These are phyloP conservation scores for Leccinum variabile DNA, from an alignment of 1,284 basidiomycete genomes.

Conservation along the genomic window DNA sequence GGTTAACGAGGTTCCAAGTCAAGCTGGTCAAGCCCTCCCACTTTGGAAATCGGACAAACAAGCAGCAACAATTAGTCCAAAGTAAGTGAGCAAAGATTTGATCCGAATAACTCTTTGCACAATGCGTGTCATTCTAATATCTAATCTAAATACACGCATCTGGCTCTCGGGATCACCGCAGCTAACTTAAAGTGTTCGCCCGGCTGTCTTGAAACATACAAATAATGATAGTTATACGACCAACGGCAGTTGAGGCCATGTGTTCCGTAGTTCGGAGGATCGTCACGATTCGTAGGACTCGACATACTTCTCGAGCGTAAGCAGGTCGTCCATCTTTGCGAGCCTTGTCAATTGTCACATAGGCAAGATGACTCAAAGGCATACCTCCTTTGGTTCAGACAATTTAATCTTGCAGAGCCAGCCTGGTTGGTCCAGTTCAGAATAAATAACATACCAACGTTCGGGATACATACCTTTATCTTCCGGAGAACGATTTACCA, in stretches of 20 bases:
- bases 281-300: constrained; percentile 57
- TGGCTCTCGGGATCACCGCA: constrained; percentile 7
- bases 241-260: constrained; percentile 38
- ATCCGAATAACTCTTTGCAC: neutral
- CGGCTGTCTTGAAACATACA: constrained; percentile 1
- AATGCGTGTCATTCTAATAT: neutral
- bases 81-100: neutral
- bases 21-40: constrained; percentile 2
- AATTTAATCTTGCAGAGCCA: constrained; percentile 96
- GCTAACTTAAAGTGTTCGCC: neutral
- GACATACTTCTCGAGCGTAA: constrained; percentile 81
- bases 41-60: constrained; percentile 22
- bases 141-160: constrained; percentile 14
- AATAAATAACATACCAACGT: neutral
- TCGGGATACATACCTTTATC: constrained; percentile 65
- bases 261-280: constrained; percentile 3
- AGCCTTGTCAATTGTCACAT: neutral
- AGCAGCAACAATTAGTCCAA: neutral
- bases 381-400: constrained; percentile 72
- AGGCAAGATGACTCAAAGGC: constrained; percentile 39
- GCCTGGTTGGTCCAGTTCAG: constrained; percentile 47
- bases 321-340: constrained; percentile 66
- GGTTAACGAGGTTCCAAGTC: constrained; percentile 2
- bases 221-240: neutral
- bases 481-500: constrained; percentile 91